Conservation (phyloP, 257 asterid genomes). For the Anisodus tanguticus region DNA sequence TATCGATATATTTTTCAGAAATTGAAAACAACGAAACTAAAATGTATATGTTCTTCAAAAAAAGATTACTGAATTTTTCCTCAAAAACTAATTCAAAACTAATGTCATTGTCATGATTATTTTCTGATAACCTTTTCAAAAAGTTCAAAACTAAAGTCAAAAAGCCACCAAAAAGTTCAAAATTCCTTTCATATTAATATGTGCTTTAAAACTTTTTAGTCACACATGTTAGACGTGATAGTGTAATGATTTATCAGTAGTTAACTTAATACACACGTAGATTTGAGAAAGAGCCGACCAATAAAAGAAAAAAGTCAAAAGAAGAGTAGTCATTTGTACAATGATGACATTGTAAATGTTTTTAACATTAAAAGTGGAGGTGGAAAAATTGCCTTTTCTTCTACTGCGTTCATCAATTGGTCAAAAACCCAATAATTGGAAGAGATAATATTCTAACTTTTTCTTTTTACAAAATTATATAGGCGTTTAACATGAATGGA, state of each 20-base stretch:
- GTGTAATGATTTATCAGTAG: neutral
- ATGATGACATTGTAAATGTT: neutral
- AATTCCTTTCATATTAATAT: neutral
- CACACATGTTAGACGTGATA: neutral
- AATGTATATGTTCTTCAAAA: too few relatives aligned
- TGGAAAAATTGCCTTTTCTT: neutral
- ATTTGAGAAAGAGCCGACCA: neutral
- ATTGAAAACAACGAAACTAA: neutral
- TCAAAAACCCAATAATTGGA: neutral
- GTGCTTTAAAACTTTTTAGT: neutral
- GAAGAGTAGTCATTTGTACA: too few relatives aligned
- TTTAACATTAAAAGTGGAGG: neutral
- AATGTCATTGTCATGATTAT: neutral
- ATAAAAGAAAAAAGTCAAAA: neutral
- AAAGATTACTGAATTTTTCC: neutral
- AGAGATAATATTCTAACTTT: too few relatives aligned
- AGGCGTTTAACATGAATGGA: too few relatives aligned
- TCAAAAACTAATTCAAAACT: neutral
- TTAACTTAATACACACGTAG: neutral
- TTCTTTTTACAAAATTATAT: too few relatives aligned
- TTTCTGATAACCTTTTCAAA: neutral
- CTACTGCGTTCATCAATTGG: neutral
- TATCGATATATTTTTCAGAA: neutral
- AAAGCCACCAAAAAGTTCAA: neutral
- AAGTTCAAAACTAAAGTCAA: neutral